Evolutionary conservation across 2,329 filamentous ascomycete genomes (phyloP).

Genomic region (Raffaelea arxii): DNA sequence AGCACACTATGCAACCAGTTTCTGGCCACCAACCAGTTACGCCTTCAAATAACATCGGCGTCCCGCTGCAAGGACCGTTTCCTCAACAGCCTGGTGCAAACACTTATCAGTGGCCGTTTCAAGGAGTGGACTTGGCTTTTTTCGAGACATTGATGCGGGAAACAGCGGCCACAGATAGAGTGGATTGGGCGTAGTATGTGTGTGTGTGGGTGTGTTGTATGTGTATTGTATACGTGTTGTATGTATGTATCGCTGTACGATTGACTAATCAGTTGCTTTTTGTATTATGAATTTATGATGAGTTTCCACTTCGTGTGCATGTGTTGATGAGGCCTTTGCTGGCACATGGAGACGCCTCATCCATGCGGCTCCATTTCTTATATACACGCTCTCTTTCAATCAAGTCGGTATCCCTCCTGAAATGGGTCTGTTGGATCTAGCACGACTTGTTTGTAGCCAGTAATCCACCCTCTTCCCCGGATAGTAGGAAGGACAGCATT

Average conservation of each 20-base stretch:
- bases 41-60: not conserved
- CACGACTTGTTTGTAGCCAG: not conserved
- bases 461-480: not conserved
- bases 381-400: no score
- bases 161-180: no score
- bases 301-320: no score
- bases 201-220: no score
- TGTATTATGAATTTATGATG: no score
- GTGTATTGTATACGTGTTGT: no score
- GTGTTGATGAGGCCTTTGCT: no score
- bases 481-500: not conserved
- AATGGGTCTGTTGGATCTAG: constrained; percentile 1
- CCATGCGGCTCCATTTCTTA: no score
- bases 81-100: constrained; percentile 13
- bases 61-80: not conserved
- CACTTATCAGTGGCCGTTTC: constrained; percentile 22
- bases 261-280: no score
- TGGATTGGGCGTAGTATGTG: no score
- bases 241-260: no score
- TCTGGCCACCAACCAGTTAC: not conserved
- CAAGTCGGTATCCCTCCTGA: not conserved
- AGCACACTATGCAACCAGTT: not conserved
- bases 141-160: constrained; percentile 17
- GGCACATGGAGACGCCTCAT: no score
- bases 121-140: constrained; percentile 24